Conservation (phyloP, 257 asterid genomes). For the Salvia hispanica region DNA sequence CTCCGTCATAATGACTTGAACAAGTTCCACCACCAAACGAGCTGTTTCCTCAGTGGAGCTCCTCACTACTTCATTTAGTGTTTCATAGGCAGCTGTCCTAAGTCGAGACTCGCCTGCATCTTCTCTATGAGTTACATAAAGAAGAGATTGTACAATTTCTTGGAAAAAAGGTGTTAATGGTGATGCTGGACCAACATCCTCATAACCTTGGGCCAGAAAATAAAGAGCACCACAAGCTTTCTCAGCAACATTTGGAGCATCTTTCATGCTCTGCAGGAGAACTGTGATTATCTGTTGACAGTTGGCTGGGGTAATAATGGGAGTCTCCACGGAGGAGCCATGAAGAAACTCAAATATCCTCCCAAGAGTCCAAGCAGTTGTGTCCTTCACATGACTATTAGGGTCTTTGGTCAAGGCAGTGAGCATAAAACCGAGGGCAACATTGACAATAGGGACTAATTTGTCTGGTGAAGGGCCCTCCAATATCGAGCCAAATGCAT, state of each 20-base stretch:
- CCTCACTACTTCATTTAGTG: constrained; percentile 85
- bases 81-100: constrained; percentile 76
- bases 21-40: constrained; percentile 59
- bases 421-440: constrained; percentile 70
- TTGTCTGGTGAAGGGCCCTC: constrained; percentile 84
- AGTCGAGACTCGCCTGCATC: constrained; percentile 78
- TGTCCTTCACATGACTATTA: constrained; percentile 79
- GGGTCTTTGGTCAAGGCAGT: constrained; percentile 67
- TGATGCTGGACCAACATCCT: constrained; percentile 63
- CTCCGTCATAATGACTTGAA: constrained; percentile 71
- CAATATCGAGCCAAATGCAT: constrained; percentile 80
- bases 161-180: constrained; percentile 69
- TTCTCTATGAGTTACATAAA: constrained; percentile 67
- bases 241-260: constrained; percentile 78
- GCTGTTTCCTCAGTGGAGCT: constrained; percentile 76
- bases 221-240: constrained; percentile 84
- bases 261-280: constrained; percentile 75
- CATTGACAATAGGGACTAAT: constrained; percentile 63
- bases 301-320: constrained; percentile 61
- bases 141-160: constrained; percentile 70
- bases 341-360: constrained; percentile 82
- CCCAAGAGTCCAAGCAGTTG: constrained; percentile 85
- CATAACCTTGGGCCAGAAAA: constrained; percentile 72
- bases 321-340: constrained; percentile 62
- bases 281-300: constrained; percentile 66